Percentiles rank a stretch among this genome's conserved stretches.
These are phyloP conservation scores for Lactarius quietus DNA, from an alignment of 768 basidiomycete genomes.

Conservation along the genomic window DNA sequence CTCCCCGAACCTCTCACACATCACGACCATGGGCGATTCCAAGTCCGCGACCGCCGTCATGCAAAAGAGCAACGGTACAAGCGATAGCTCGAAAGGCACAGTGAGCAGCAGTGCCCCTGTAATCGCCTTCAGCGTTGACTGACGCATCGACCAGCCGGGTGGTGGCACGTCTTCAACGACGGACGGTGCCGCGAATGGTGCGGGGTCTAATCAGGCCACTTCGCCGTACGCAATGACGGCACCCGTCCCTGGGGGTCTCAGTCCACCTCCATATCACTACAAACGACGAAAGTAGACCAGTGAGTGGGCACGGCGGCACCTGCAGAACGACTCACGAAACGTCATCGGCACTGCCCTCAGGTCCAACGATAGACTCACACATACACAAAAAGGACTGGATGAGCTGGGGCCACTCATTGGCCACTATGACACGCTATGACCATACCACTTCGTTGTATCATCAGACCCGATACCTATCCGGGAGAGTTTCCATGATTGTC, in stretches of 20 bases:
- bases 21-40: constrained; percentile 12
- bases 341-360: neutral
- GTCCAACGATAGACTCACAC: neutral
- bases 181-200: constrained; percentile 7
- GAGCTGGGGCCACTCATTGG: neutral
- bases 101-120: constrained; percentile 85
- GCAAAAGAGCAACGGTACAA: constrained; percentile 16
- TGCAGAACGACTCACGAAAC: neutral
- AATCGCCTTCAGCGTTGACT: constrained; percentile 88
- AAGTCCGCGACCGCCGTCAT: constrained; percentile 21
- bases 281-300: constrained; percentile 19
- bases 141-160: constrained; percentile 84
- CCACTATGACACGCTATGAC: constrained; percentile 18
- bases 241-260: constrained; percentile 25
- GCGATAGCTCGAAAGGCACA: constrained; percentile 73
- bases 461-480: constrained; percentile 17
- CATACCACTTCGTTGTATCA: constrained; percentile 14
- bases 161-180: constrained; percentile 64
- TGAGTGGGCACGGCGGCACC: neutral
- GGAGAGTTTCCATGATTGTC: neutral
- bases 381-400: neutral
- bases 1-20: neutral
- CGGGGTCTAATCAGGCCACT: constrained; percentile 9
- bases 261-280: constrained; percentile 26
- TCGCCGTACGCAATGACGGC: constrained; percentile 20